Evolutionary conservation across 2,329 filamentous ascomycete genomes (phyloP).

Genomic region (Davidsoniella virescens): DNA sequence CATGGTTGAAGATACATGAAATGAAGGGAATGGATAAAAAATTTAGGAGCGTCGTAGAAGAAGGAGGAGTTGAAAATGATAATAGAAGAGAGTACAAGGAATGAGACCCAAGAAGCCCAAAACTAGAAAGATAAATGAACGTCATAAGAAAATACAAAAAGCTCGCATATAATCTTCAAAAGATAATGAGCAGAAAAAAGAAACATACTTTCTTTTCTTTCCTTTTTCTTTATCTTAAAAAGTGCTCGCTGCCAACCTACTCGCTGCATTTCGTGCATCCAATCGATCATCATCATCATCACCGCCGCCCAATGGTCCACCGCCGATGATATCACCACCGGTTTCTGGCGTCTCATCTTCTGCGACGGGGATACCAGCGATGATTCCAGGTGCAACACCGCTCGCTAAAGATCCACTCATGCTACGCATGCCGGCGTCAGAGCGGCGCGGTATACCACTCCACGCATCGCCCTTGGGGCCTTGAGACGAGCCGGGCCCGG

Average conservation of each 20-base stretch:
- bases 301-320: constrained; percentile 41
- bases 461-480: constrained; percentile 96
- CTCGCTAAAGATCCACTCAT: constrained; percentile 56
- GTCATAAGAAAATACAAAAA: background rate
- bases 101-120: background rate
- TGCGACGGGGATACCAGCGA: constrained; percentile 28
- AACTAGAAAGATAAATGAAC: background rate
- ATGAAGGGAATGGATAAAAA: too few relatives aligned
- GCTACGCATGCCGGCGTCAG: constrained; percentile 60
- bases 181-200: background rate
- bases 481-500: constrained; percentile 71
- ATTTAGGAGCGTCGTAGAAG: too few relatives aligned
- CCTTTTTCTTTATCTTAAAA: constrained; percentile 37
- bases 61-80: too few relatives aligned
- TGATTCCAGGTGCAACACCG: constrained; percentile 47
- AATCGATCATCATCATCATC: constrained; percentile 87
- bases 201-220: background rate
- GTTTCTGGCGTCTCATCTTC: constrained; percentile 8
- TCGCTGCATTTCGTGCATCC: constrained; percentile 90
- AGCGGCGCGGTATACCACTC: constrained; percentile 79
- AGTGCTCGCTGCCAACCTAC: constrained; percentile 81
- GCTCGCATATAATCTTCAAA: background rate
- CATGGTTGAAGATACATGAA: too few relatives aligned
- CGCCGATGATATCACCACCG: constrained; percentile 26
- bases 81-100: background rate